Base-by-base conservation (phyloP, 805 yeast species). In the Komagataella mondaviorum region DNA sequence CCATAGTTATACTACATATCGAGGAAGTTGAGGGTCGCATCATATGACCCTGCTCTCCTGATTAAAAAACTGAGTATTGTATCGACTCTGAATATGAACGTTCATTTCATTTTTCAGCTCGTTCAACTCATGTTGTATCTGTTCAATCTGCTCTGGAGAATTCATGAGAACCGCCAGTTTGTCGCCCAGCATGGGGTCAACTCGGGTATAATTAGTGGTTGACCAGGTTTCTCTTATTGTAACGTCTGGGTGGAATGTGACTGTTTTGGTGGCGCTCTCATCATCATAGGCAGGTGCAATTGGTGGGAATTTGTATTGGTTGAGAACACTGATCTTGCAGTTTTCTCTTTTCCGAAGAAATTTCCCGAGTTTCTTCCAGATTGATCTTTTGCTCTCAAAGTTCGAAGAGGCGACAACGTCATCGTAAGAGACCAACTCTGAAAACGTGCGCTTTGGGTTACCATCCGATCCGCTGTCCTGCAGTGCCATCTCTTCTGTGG, bases 1-100 rank as follows among this genome's bases (percentile, higher is more conserved):
- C 61, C 88, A 84, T 67, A 84, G 96, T 39, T 90, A 89, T 68
- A 80, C 95, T 5, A 90, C 97, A 0, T 90, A 90, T 69, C 76
- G 97, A 52, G 98, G 98, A 1, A 80, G 86, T 60, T 84, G 60
- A 23, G 10, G 8, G 23, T 49, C 7, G 12, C 20, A 14, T 17
- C 16, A 18, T 49, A n/a, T 48, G 23, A 23, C 5, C 18, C 14
- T 12, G 16, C 22, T 23, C 23, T 58, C 51, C 59, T 50, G 68
- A 55, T 71, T 73, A 60, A 82, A 83, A 62, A 76, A 81, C 59
- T 85, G 91, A 6, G 91, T 85, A 61, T 79, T 76, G 30, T 67
- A 63, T 51, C 71, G 73, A 44, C 87, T 80, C 44, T 70, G 66
- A 52, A 77, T 81, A 62, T 85, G 88, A 43, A 85, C 85, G 44